Conservation (phyloP, 495 filamentous ascomycete genomes). For the Mytilinidion resinicola region DNA sequence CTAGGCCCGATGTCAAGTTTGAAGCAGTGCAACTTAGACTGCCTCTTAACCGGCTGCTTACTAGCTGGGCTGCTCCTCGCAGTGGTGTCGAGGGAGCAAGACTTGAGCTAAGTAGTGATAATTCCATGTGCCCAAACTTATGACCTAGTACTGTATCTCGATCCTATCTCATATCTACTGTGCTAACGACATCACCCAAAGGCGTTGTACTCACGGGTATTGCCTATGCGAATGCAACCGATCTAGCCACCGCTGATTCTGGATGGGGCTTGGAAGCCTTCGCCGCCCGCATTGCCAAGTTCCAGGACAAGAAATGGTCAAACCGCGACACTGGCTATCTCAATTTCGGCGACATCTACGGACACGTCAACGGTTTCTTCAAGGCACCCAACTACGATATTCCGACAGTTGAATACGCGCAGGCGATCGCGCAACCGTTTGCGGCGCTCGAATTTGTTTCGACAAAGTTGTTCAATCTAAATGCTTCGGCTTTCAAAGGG, state of each 20-base stretch:
- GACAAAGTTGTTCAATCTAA: conserved; percentile 2
- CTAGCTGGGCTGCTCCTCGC: no score
- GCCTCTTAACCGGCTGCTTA: no score
- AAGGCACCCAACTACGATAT: conserved; percentile 13
- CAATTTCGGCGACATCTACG: conserved; percentile 20
- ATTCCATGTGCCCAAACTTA: no score
- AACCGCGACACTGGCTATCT: conserved; percentile 21
- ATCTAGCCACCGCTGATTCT: background rate
- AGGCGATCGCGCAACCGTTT: conserved; percentile 29
- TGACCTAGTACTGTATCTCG: no score
- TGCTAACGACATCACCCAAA: background rate
- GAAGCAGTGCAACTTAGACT: no score
- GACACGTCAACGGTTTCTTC: conserved; percentile 20
- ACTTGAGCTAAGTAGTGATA: no score
- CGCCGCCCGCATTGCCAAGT: conserved; percentile 12
- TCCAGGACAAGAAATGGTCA: background rate
- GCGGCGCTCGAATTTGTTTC: conserved; percentile 26
- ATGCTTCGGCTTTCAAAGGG: conserved; percentile 23
- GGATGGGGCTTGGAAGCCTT: conserved; percentile 4
- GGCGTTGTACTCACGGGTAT: conserved; percentile 20
- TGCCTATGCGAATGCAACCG: conserved; percentile 7
- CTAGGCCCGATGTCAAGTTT: no score
- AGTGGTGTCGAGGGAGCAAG: no score
- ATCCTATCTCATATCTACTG: background rate
- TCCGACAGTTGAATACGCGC: conserved; percentile 15